Evolutionary conservation across 2,329 filamentous ascomycete species (phyloP).

Genomic region (Grosmannia serpens): DNA sequence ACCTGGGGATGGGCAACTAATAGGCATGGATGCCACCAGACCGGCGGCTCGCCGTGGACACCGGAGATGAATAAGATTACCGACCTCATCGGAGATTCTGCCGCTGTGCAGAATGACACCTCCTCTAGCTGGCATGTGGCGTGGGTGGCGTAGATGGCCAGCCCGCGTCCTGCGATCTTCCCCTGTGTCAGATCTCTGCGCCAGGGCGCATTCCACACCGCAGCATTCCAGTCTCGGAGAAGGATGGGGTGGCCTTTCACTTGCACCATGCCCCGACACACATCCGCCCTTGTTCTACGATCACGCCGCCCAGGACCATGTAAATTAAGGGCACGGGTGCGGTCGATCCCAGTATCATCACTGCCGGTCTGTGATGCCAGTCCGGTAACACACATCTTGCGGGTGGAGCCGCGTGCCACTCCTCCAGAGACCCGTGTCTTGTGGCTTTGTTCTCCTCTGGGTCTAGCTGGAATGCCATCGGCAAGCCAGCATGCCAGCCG

Average conservation of each 20-base stretch:
- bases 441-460: background rate
- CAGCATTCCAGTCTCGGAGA: background rate
- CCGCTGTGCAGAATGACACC: no score
- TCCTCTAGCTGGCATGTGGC: background rate
- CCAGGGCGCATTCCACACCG: background rate
- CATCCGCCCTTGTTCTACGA: no score
- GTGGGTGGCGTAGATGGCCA: background rate
- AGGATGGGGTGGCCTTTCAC: background rate
- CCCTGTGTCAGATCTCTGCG: background rate
- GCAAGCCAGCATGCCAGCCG: background rate
- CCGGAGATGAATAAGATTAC: no score
- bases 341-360: no score
- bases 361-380: no score
- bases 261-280: background rate
- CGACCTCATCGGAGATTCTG: no score
- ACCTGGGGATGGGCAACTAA: no score
- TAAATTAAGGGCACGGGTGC: no score
- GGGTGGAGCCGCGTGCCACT: background rate
- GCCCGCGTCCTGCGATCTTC: background rate
- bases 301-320: no score
- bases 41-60: no score
- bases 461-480: background rate
- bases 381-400: background rate
- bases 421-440: background rate
- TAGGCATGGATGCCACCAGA: no score